Conservation (phyloP, 768 basidiomycete genomes). For the Rhodotorula kratochvilovae region DNA sequence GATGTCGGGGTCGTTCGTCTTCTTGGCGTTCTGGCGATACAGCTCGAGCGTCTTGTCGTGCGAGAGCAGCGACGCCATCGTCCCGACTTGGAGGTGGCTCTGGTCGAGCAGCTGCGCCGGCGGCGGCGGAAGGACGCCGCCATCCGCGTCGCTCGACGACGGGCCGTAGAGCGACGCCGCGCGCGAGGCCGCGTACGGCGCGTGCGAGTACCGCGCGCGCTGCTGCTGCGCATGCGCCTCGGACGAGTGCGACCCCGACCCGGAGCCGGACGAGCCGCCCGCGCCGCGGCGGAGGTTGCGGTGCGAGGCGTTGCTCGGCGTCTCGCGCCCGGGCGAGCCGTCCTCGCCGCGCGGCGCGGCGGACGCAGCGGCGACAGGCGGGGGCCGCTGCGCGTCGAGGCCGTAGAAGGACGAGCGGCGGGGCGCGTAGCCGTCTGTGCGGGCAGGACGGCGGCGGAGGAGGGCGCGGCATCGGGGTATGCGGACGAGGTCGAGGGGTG, state of each 20-base stretch:
- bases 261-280: conserved; percentile 22
- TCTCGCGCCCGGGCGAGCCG: not conserved
- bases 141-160: not conserved
- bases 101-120: conserved; percentile 40
- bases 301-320: not conserved
- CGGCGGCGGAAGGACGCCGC: conserved; percentile 4
- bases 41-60: conserved; percentile 94
- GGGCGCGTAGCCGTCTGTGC: not conserved
- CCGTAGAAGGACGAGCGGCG: conserved; percentile 31
- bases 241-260: conserved; percentile 31
- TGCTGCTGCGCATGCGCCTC: conserved; percentile 4
- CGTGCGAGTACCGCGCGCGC: conserved; percentile 24
- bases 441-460: not conserved
- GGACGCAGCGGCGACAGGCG: not conserved
- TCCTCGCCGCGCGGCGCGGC: not conserved
- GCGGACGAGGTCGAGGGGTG: not conserved
- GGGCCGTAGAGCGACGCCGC: conserved; percentile 29
- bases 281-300: too few species aligned
- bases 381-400: conserved; percentile 10
- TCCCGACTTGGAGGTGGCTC: conserved; percentile 54
- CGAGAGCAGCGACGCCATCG: conserved; percentile 84
- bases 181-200: conserved; percentile 26
- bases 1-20: conserved; percentile 93
- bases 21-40: conserved; percentile 96
- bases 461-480: too few species aligned